Evolutionary conservation across 2,329 filamentous ascomycete genomes (phyloP).

Genomic region (Diaporthe ilicicola): DNA sequence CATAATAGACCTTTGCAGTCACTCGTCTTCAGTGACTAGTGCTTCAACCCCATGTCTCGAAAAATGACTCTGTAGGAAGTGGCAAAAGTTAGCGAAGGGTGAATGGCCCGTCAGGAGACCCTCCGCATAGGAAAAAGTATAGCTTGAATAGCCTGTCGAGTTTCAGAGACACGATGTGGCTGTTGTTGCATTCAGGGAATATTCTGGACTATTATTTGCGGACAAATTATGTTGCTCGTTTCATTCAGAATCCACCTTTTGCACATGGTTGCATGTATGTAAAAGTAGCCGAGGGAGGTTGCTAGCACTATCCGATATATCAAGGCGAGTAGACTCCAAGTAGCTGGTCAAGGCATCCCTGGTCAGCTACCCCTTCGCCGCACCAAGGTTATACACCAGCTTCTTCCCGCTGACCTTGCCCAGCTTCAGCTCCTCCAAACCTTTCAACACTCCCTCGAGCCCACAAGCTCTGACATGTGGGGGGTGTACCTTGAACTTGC

Average conservation of each 20-base stretch:
- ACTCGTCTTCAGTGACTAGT: no score
- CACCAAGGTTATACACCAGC: slow-evolving; percentile 20
- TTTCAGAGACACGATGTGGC: not conserved
- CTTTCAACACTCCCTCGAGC: not conserved
- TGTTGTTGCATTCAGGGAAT: not conserved
- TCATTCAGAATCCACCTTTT: not conserved
- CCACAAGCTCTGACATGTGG: not conserved
- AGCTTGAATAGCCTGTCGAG: not conserved
- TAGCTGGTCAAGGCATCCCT: not conserved
- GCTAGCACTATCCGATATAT: not conserved
- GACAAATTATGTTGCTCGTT: not conserved
- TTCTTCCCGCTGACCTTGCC: not conserved
- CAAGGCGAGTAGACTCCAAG: not conserved
- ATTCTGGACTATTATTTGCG: not conserved
- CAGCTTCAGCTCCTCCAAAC: not conserved
- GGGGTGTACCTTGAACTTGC: slow-evolving; percentile 6
- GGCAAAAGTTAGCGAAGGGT: not conserved
- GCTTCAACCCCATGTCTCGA: not conserved
- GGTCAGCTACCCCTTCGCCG: not conserved
- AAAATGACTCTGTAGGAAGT: not conserved
- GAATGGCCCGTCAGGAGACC: not conserved
- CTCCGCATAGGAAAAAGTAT: no score
- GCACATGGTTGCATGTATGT: not conserved
- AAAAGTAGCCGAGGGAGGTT: not conserved
- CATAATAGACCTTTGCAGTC: not conserved